These are phyloP conservation scores for Aspergillus ustus DNA, from an alignment of 2,329 filamentous ascomycete species.

Conservation along the genomic window DNA sequence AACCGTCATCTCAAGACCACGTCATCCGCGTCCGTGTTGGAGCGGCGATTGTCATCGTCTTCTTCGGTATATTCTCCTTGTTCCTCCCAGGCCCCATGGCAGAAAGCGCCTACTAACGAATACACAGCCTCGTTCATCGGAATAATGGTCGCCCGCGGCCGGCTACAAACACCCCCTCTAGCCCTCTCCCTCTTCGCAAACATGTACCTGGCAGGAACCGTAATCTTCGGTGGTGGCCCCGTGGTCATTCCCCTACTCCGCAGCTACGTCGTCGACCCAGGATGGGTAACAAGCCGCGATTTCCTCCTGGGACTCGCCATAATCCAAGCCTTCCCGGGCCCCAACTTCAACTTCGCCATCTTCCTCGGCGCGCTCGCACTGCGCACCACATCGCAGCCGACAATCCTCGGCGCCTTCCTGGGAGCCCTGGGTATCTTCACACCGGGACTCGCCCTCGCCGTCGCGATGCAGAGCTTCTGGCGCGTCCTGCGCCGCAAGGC, in stretches of 20 bases:
- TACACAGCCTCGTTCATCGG: constrained; percentile 65
- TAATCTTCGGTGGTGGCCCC: constrained; percentile 68
- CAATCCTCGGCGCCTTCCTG: constrained; percentile 55
- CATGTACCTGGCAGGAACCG: constrained; percentile 73
- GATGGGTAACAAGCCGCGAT: constrained; percentile 72
- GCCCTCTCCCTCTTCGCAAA: constrained; percentile 69
- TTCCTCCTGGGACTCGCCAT: constrained; percentile 75
- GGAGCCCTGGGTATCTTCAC: constrained; percentile 53
- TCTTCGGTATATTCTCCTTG: not conserved
- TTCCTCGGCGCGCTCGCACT: constrained; percentile 60
- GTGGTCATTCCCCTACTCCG: constrained; percentile 68
- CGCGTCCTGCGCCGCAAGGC: constrained; percentile 50
- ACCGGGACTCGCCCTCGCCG: constrained; percentile 40
- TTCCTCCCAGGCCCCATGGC: not conserved
- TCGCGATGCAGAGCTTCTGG: constrained; percentile 58
- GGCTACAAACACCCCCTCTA: constrained; percentile 47
- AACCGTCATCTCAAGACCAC: not conserved
- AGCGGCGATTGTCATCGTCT: not conserved
- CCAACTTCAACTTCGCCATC: constrained; percentile 58
- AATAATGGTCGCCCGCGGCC: constrained; percentile 57
- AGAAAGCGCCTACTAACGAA: constrained; percentile 16
- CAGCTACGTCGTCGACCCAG: constrained; percentile 65
- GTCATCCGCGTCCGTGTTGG: not conserved
- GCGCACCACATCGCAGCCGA: constrained; percentile 31
- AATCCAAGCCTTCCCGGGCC: constrained; percentile 72